A percentile compares a stretch with the other conserved stretches of the same genome.
These are phyloP conservation scores for Talinum fruticosum DNA, from an alignment of 148 eudicot species.

Conservation along the genomic window DNA sequence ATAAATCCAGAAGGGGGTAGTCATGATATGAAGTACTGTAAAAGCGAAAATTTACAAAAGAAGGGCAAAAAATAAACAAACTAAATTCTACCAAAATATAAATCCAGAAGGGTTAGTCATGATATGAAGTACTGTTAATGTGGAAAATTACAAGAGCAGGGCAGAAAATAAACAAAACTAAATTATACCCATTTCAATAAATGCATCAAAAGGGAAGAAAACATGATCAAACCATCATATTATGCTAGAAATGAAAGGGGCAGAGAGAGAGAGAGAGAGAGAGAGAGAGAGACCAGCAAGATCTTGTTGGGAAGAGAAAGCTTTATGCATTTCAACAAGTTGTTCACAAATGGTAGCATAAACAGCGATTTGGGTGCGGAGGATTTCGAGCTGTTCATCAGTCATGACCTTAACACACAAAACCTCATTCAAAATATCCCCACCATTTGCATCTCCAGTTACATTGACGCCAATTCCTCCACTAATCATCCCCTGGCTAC, in stretches of 20 bases:
- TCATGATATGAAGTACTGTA: too few species aligned
- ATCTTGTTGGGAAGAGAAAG: conserved; percentile 58
- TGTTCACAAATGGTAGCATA: conserved; percentile 5
- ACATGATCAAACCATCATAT: not conserved
- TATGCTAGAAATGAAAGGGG: not conserved
- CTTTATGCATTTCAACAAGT: conserved; percentile 49
- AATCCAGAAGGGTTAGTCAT: not conserved
- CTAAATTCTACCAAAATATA: not conserved
- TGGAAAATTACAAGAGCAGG: not conserved
- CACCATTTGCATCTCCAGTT: not conserved
- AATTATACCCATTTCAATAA: conserved; percentile 10
- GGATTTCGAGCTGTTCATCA: conserved; percentile 58
- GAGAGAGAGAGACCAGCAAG: conserved; percentile 41
- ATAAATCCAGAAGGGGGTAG: not conserved
- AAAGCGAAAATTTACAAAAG: not conserved
- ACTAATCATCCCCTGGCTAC: not conserved
- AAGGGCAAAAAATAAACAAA: not conserved
- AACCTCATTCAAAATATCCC: not conserved
- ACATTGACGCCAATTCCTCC: not conserved
- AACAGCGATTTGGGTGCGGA: conserved; percentile 5
- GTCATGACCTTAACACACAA: conserved; percentile 66
- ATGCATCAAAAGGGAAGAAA: not conserved
- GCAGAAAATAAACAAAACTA: conserved; percentile 10
- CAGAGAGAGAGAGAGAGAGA: conserved; percentile 5
- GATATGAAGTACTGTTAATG: too few species aligned